phyloP scores from a whole-genome alignment of 2,329 filamentous ascomycete species.

The Paramyrothecium roridum region DNA sequence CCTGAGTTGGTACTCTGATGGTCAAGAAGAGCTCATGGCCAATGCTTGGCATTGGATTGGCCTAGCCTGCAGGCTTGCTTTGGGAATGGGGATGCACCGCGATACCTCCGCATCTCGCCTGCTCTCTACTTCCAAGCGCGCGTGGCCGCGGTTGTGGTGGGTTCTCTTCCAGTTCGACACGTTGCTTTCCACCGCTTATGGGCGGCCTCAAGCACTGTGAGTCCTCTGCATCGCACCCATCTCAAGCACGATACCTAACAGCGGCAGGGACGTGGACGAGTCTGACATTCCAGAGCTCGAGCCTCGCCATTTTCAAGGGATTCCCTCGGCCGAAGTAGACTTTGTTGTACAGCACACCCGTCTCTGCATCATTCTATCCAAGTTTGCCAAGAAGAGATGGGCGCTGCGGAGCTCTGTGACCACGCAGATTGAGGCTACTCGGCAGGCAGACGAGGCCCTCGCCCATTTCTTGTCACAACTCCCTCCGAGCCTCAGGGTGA shows the following conservation, averaged over 20 bases:
- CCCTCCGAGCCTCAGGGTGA: constrained; percentile 20
- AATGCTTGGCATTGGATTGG: constrained; percentile 53
- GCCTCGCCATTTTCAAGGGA: constrained; percentile 39
- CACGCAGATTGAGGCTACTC: constrained; percentile 21
- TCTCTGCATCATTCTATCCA: constrained; percentile 46
- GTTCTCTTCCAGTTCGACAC: constrained; percentile 35
- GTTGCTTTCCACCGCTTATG: constrained; percentile 35
- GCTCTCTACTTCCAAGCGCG: constrained; percentile 24
- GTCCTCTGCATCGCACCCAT: constrained; percentile 7
- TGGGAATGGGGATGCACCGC: constrained; percentile 51
- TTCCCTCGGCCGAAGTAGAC: constrained; percentile 31
- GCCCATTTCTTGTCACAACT: constrained; percentile 24
- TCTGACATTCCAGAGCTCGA: constrained; percentile 44
- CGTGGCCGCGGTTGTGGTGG: constrained; percentile 38
- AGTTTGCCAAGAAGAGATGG: constrained; percentile 24
- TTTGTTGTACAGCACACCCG: constrained; percentile 46
- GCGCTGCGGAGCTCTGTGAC: constrained; percentile 16
- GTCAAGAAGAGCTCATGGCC: constrained; percentile 50
- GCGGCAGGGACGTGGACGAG: constrained; percentile 40
- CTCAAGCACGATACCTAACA: background rate
- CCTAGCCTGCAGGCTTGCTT: constrained; percentile 46
- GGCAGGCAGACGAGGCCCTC: constrained; percentile 24
- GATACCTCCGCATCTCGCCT: constrained; percentile 25
- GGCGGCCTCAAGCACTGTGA: constrained; percentile 47
- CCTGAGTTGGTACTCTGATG: constrained; percentile 53